Evolutionary conservation across 2,329 filamentous ascomycete genomes (phyloP), one percentile per base, ranked within the genome.

Genomic region (Xylaria hypoxylon): DNA sequence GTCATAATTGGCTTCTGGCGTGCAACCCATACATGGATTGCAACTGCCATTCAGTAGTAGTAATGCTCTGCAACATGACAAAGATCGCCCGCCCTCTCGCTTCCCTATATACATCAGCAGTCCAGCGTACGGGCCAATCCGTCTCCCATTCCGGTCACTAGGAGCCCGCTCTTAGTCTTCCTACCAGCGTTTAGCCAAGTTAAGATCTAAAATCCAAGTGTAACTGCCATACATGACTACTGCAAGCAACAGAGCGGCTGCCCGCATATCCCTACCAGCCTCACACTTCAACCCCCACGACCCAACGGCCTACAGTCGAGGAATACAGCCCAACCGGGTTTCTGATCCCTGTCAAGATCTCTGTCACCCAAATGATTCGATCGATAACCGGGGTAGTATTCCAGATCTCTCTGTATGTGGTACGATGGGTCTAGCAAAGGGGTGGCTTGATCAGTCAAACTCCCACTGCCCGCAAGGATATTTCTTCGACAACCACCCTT

Each of bases 211-310:
- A 33, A 51, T 38, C 40, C 26, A 59, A n/a, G 55, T n/a, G 50
- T 42, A 45, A 42, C 42, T 56, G 13, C 31, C 42, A 58, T 19
- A 42, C 38, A 59, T 59, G 31, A 67, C 31, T 50, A 19, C 64
- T 70, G 58, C 59, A 59, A 68, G 68, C 64, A 38, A 62, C 48
- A 64, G 58, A 26, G 40, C 70, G 72, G 74, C 63, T 64, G 22
- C 65, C 64, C 67, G 69, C 74, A 72, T 71, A 64, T 68, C n/a
- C n/a, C n/a, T n/a, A 56, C 64, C 64, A 68, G 65, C 65, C 64
- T 72, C 65, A 44, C 50, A 51, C 58, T 52, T 61, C 57, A 52
- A 59, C 64, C 61, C 55, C 67, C 61, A 42, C 57, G 52, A 60
- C 63, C 67, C 65, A 70, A 69, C 68, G 48, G 59, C 58, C 55